These are phyloP conservation scores for Candida railenensis DNA, from an alignment of 805 yeast species.

Conservation along the genomic window DNA sequence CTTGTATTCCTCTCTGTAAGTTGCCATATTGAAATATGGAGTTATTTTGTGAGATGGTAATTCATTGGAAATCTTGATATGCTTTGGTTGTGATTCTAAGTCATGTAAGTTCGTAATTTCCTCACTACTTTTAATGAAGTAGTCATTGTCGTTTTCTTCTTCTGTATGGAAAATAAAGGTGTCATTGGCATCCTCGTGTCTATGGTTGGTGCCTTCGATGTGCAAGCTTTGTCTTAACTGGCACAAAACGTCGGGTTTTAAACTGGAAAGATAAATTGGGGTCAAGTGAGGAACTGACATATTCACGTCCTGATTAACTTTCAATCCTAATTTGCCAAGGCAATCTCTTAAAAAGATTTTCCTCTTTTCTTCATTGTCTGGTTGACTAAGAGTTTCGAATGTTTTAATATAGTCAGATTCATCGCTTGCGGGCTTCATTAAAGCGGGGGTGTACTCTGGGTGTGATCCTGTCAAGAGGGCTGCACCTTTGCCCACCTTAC, in stretches of 20 bases:
- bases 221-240: conserved; percentile 28
- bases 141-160: conserved; percentile 21
- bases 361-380: conserved; percentile 46
- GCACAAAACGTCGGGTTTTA: conserved; percentile 27
- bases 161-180: conserved; percentile 43
- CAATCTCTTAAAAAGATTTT: conserved; percentile 55
- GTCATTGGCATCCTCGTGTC: conserved; percentile 32
- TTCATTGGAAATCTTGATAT: conserved; percentile 43
- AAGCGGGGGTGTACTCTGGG: conserved; percentile 74
- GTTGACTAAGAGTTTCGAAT: conserved; percentile 23
- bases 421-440: conserved; percentile 37
- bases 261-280: conserved; percentile 54
- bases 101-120: conserved; percentile 43
- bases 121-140: conserved; percentile 13
- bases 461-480: conserved; percentile 84
- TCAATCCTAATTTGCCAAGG: conserved; percentile 61
- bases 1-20: conserved; percentile 50
- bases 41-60: conserved; percentile 55
- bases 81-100: conserved; percentile 54
- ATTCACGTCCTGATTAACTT: conserved; percentile 53
- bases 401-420: conserved; percentile 29
- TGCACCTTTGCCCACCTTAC: conserved; percentile 69
- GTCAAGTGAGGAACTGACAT: conserved; percentile 63
- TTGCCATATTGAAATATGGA: conserved; percentile 67
- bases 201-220: conserved; percentile 8